These are phyloP conservation scores for Exophiala oligosperma DNA, from an alignment of 2,329 filamentous ascomycete species.

Conservation along the genomic window DNA sequence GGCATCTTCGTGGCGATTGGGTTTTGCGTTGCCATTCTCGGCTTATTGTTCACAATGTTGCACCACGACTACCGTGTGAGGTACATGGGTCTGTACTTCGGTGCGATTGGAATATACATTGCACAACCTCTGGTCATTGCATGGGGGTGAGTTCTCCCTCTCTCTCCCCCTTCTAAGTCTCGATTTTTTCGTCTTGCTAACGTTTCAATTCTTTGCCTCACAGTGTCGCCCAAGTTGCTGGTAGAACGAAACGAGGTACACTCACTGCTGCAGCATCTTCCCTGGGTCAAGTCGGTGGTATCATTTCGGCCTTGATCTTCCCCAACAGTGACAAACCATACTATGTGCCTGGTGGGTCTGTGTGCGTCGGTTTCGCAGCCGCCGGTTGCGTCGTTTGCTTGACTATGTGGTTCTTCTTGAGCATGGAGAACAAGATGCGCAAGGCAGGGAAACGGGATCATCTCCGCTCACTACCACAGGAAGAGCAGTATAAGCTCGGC, in stretches of 20 bases:
- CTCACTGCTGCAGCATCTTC: not conserved
- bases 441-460: not conserved
- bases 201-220: not conserved
- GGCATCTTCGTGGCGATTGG: not conserved
- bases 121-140: not conserved
- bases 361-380: not conserved
- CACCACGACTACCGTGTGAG: not conserved
- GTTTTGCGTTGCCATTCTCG: not conserved
- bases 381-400: not conserved
- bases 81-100: not conserved
- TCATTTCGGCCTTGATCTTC: conserved; percentile 1
- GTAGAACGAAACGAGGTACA: conserved; percentile 1
- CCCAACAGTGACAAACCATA: conserved; percentile 3
- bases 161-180: not conserved
- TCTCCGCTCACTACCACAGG: not conserved
- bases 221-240: not conserved
- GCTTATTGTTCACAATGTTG: not conserved
- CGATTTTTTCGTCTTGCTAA: not conserved
- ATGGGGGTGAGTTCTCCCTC: not conserved
- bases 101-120: conserved; percentile 1
- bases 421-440: not conserved
- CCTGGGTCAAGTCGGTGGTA: not conserved
- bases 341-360: not conserved
- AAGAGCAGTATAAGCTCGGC: not conserved
- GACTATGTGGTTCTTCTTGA: not conserved